These are phyloP conservation scores for Pythium insidiosum DNA, from an alignment of 352 stramenopile genomes.

Conservation along the genomic window DNA sequence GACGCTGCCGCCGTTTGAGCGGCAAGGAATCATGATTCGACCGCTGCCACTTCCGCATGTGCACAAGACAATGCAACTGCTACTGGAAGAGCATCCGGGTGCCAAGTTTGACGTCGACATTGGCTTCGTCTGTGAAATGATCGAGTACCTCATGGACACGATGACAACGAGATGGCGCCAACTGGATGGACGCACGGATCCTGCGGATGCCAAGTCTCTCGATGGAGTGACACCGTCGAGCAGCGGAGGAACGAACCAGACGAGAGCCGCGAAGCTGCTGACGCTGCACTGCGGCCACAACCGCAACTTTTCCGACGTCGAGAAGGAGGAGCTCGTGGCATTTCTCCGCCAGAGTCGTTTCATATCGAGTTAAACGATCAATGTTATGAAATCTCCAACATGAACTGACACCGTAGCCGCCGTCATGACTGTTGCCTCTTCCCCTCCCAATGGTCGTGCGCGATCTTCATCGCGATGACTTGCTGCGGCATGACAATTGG, in stretches of 20 bases:
- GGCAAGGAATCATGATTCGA: slow-evolving; percentile 56
- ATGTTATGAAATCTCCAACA: neutral
- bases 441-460: no score
- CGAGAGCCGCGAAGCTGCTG: slow-evolving; percentile 39
- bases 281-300: slow-evolving; percentile 82
- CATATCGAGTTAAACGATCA: neutral
- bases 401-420: no score
- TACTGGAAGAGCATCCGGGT: slow-evolving; percentile 47
- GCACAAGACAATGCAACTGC: slow-evolving; percentile 34
- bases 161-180: slow-evolving; percentile 46
- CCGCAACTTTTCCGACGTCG: slow-evolving; percentile 67
- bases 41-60: slow-evolving; percentile 52
- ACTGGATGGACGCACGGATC: no score
- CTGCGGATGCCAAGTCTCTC: slow-evolving; percentile 3
- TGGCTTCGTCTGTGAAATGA: slow-evolving; percentile 52
- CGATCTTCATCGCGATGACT: no score
- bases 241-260: neutral
- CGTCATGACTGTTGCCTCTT: no score
- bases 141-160: slow-evolving; percentile 71
- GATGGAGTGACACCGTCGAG: neutral
- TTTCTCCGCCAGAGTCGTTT: slow-evolving; percentile 30
- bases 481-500: neutral
- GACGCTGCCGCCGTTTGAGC: slow-evolving; percentile 58
- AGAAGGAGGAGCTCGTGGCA: slow-evolving; percentile 56
- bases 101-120: slow-evolving; percentile 75